Conservation (phyloP, 2,329 filamentous ascomycete species). For the Colletotrichum coccodes region DNA sequence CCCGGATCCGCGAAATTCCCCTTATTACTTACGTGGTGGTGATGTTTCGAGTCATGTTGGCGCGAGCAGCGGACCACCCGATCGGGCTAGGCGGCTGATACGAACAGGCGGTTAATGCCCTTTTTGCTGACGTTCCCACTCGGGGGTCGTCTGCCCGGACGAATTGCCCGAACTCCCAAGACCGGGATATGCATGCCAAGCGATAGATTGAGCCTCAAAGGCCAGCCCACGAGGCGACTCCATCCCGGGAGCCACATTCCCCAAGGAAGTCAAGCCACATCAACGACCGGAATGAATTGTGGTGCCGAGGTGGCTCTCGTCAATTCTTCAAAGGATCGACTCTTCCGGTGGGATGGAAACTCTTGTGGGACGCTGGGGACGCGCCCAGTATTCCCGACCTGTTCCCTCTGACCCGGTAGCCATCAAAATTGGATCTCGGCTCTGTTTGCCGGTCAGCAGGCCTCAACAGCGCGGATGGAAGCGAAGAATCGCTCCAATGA, state of each 20-base stretch:
- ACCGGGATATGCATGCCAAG: conserved; percentile 23
- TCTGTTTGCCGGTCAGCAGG: background rate
- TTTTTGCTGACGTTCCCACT: background rate
- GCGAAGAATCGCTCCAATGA: conserved; percentile 11
- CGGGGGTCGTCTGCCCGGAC: conserved; percentile 2
- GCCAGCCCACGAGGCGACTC: background rate
- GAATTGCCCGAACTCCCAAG: background rate
- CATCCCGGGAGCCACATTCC: background rate
- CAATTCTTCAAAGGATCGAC: conserved; percentile 15
- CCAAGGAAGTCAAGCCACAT: conserved; percentile 1
- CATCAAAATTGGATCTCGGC: conserved; percentile 2
- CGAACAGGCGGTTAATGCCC: background rate
- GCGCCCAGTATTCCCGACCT: conserved; percentile 9
- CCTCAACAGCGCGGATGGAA: conserved; percentile 5
- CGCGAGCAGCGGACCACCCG: background rate
- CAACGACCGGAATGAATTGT: background rate
- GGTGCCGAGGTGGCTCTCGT: background rate
- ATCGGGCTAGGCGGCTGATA: conserved; percentile 8
- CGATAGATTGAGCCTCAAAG: conserved; percentile 26
- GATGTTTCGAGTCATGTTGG: conserved; percentile 17
- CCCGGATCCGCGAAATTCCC: background rate
- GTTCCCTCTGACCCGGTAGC: background rate
- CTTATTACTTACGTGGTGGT: too few species aligned
- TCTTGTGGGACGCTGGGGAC: conserved; percentile 16
- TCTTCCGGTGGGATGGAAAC: conserved; percentile 2